Conservation (phyloP, 768 basidiomycete genomes). For the Tylopilus sp. region DNA sequence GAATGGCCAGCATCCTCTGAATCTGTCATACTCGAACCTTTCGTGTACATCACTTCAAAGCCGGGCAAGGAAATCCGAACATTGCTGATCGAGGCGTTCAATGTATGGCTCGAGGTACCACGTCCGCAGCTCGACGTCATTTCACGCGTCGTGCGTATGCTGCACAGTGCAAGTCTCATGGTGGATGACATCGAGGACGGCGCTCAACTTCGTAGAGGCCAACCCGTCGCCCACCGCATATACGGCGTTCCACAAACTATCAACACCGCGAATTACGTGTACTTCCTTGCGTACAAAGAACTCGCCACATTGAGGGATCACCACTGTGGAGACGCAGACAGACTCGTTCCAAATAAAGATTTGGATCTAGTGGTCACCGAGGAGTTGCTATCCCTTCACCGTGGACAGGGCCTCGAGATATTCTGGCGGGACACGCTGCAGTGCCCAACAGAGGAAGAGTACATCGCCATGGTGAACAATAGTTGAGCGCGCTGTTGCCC, state of each 20-base stretch:
- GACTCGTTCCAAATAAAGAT: constrained; percentile 68
- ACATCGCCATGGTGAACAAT: constrained; percentile 93
- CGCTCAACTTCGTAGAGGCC: constrained; percentile 80
- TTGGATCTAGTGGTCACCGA: constrained; percentile 44
- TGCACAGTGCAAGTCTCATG: constrained; percentile 93
- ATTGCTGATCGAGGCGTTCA: constrained; percentile 89
- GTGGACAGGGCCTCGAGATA: constrained; percentile 92
- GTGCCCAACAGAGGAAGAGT: constrained; percentile 94
- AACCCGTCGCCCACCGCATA: constrained; percentile 90
- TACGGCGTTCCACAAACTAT: constrained; percentile 97
- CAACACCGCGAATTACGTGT: constrained; percentile 96
- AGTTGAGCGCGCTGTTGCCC: constrained; percentile 59
- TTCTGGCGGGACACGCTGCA: constrained; percentile 90
- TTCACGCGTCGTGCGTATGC: constrained; percentile 82
- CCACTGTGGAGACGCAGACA: background rate
- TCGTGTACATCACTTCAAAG: constrained; percentile 73
- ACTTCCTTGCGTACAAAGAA: constrained; percentile 90
- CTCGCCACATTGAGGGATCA: constrained; percentile 35
- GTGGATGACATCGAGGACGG: constrained; percentile 95
- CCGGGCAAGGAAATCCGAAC: constrained; percentile 93
- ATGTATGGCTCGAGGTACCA: constrained; percentile 85
- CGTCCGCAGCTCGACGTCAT: constrained; percentile 67
- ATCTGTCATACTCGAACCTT: constrained; percentile 72
- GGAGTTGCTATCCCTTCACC: constrained; percentile 83
- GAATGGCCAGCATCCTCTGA: constrained; percentile 37